Evolutionary conservation across 2,329 filamentous ascomycete species (phyloP), one percentile per base, ranked within the genome.

Genomic region (Diaporthe citri): DNA sequence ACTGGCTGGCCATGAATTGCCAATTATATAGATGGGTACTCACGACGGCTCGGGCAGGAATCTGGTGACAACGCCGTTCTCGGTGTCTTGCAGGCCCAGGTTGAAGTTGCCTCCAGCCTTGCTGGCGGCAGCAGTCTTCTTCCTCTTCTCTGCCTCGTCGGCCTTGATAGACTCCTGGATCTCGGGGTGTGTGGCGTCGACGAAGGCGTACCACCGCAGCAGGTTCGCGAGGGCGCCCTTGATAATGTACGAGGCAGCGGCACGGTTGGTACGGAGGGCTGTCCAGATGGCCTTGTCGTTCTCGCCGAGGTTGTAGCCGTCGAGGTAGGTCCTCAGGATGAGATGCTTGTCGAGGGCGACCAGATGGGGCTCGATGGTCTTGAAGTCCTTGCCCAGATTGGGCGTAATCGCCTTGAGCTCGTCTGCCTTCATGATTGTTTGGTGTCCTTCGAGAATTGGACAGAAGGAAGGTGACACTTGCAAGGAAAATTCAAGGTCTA

Each of bases 1-100:
- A 17, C 1, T 36, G 20, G n/a, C 4, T 20, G 25, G 10, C 13
- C 2, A 6, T 13, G 20, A 8, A 13, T 13, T 10, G 17, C 9
- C 17, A 67, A 34, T 25, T 13, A 74, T 66, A n/a, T 64, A 55
- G 1, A 39, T 20, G 36, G 2, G 13, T 20, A 87, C 91, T 85
- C 84, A 94, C 88, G 95, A 98, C 77, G 96, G 96, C 91, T 98
- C 96, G 4, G 96, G 96, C 22, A 96, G 92, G 86, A 98, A 98
- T 80, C 96, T 90, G 31, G 95, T 97, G 28, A 98, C 94, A 74
- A 98, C 95, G 4, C 95, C 95, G 82, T 96, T 93, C 51, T 96
- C 94, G 12, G 94, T 93, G 82, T 97, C 94, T 80, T 94, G 92
- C 51, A 98, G 89, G 3, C 93, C 93, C 83, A 98, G 94, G 82